These are phyloP conservation scores for Leishmania martiniquensis DNA, from an alignment of 208 protist species.

Conservation along the genomic window DNA sequence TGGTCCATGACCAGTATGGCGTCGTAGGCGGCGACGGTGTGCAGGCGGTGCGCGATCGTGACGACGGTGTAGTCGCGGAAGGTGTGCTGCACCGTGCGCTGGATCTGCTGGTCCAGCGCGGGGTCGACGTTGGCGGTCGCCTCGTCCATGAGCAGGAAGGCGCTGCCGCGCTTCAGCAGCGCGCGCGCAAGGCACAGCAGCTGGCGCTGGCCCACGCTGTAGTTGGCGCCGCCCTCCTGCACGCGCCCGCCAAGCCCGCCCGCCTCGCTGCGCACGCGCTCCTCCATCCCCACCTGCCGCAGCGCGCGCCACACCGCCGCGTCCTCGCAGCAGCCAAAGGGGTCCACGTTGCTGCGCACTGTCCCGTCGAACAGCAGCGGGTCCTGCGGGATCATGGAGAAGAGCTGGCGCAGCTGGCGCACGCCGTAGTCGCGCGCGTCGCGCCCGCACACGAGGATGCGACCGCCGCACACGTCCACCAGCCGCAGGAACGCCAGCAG, in stretches of 20 bases:
- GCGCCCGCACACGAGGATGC: slow-evolving; percentile 46
- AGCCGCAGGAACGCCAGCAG: slow-evolving; percentile 14
- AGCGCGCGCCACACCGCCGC: slow-evolving; percentile 55
- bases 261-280: slow-evolving; percentile 28
- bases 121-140: slow-evolving; percentile 73
- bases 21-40: too few relatives aligned
- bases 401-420: slow-evolving; percentile 60
- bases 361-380: slow-evolving; percentile 85
- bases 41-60: too few relatives aligned
- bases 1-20: too few relatives aligned
- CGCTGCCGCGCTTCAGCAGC: slow-evolving; percentile 57
- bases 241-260: slow-evolving; percentile 45
- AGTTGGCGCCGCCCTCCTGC: slow-evolving; percentile 68
- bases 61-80: slow-evolving; percentile 68
- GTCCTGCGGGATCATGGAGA: slow-evolving; percentile 88
- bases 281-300: slow-evolving; percentile 49
- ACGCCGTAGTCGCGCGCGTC: slow-evolving; percentile 36
- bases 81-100: slow-evolving; percentile 45
- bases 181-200: slow-evolving; percentile 76
- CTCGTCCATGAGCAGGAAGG: slow-evolving; percentile 83
- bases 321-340: slow-evolving; percentile 44
- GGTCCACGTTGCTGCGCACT: slow-evolving; percentile 80
- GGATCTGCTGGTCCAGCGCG: slow-evolving; percentile 56
- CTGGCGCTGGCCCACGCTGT: slow-evolving; percentile 79
- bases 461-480: slow-evolving; percentile 69